These are phyloP conservation scores for Capsella bursapastoris DNA, from an alignment of 345 rosid species.

Conservation along the genomic window DNA sequence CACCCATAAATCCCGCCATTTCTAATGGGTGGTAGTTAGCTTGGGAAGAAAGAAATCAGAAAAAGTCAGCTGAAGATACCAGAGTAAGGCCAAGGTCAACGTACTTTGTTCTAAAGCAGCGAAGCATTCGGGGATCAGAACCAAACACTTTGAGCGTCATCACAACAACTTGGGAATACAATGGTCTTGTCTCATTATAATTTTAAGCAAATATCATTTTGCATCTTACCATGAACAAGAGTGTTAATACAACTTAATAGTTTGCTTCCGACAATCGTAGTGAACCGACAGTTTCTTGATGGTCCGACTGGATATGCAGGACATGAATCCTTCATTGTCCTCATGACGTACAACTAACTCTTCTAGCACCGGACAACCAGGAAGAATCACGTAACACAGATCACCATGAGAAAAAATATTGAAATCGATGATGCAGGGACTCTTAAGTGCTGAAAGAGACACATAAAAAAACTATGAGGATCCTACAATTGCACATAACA, in stretches of 20 bases:
- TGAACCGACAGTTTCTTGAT: slow-evolving; percentile 7
- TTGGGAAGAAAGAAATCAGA: slow-evolving; percentile 27
- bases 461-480: neutral
- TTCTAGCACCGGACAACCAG: slow-evolving; percentile 11
- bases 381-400: neutral
- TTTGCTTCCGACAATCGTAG: slow-evolving; percentile 8
- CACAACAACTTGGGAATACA: slow-evolving; percentile 4
- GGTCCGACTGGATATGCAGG: neutral
- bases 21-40: neutral
- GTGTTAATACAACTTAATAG: neutral
- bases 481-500: too few relatives aligned
- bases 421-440: neutral
- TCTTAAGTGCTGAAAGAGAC: slow-evolving; percentile 27
- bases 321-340: neutral
- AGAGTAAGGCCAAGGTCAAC: neutral
- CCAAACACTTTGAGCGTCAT: neutral
- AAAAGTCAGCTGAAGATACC: neutral
- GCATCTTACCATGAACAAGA: slow-evolving; percentile 5
- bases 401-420: neutral
- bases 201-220: slow-evolving; percentile 3
- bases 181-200: neutral
- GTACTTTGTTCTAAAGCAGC: slow-evolving; percentile 1
- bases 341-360: neutral
- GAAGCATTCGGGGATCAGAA: neutral
- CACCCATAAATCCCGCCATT: neutral